Base-by-base conservation (phyloP, 1,284 basidiomycete species). In the Heliocybe sulcata region DNA sequence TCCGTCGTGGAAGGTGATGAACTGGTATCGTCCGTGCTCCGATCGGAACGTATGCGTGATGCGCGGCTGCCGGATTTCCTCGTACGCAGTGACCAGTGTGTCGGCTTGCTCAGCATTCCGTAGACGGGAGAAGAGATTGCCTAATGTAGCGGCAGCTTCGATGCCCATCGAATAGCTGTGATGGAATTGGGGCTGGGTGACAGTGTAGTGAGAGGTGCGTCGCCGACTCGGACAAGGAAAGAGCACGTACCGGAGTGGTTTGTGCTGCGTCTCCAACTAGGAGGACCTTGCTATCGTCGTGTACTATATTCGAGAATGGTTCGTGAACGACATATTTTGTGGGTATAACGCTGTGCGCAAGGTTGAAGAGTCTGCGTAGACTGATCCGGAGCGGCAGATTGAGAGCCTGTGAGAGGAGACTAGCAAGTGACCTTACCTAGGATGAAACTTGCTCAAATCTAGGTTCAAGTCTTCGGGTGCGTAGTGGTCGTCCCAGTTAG, bases 61-160 rank as follows among this genome's bases (percentile, higher is more conserved):
- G 12, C 65, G 63, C 12, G 53, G 50, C 52, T 65, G 60, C 19
- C 64, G 60, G 8, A 67, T 55, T 54, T 67, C 64, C 50, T 66
- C 61, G 56, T 62, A 67, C 6, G 64, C 64, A 29, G 59, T 57
- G 3, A 67, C 57, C 6, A 67, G 58, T 20, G 57, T 54, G 12
- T 59, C 57, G 38, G 67, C 57, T 35, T 67, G 61, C 9, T 58
- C 57, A 22, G 20, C 42, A 22, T 50, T 51, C 35, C 52, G 48
- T 11, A 69, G 57, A 22, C 59, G 61, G 10, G 65, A 63, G 52
- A 68, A 64, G 14, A 67, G 59, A 16, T 56, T 59, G 54, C 63
- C 63, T 23, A 69, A 57, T 19, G 66, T 65, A 12, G 59, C 62
- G 14, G 65, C 67, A 45, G 66, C 66, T 58, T 69, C 67, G 14